Percentiles rank a stretch among this genome's conserved stretches.
These are phyloP conservation scores for Ascochyta viciae-villosae DNA, from an alignment of 2,329 filamentous ascomycete species.

Conservation along the genomic window DNA sequence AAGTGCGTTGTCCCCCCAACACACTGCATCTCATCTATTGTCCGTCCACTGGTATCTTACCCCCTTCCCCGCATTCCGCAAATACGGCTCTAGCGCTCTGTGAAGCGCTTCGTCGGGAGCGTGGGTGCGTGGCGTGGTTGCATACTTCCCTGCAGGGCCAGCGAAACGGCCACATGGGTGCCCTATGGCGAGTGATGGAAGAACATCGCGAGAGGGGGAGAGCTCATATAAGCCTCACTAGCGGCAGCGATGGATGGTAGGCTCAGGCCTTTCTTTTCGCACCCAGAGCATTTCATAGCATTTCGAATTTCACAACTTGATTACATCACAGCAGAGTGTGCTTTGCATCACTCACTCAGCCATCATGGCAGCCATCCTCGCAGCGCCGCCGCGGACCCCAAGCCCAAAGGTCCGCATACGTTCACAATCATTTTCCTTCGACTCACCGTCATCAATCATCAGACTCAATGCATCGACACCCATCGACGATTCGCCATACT, in stretches of 20 bases:
- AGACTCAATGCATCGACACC: slow-evolving; percentile 39
- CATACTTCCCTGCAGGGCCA: slow-evolving; percentile 37
- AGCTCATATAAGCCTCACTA: slow-evolving; percentile 27
- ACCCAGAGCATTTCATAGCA: background rate
- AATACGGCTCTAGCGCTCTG: slow-evolving; percentile 20
- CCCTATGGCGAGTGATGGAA: slow-evolving; percentile 9
- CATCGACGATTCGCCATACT: slow-evolving; percentile 44
- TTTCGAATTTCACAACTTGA: background rate
- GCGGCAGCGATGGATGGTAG: slow-evolving; percentile 5
- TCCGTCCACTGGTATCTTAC: slow-evolving; percentile 22
- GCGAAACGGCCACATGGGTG: slow-evolving; percentile 30
- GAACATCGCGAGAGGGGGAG: background rate
- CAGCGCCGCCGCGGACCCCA: slow-evolving; percentile 40
- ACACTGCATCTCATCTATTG: slow-evolving; percentile 21
- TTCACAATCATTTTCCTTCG: slow-evolving; percentile 41
- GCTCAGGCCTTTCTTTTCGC: slow-evolving; percentile 17
- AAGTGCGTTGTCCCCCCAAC: slow-evolving; percentile 42
- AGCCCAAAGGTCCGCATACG: slow-evolving; percentile 47
- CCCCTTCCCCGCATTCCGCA: slow-evolving; percentile 28
- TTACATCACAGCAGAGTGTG: background rate
- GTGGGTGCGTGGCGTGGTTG: slow-evolving; percentile 34
- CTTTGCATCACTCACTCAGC: background rate
- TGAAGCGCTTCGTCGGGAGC: slow-evolving; percentile 18
- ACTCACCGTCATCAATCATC: slow-evolving; percentile 43
- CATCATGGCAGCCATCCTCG: slow-evolving; percentile 30